phyloP scores from a whole-genome alignment of 257 asterid species.

The Schizonepeta tenuifolia region DNA sequence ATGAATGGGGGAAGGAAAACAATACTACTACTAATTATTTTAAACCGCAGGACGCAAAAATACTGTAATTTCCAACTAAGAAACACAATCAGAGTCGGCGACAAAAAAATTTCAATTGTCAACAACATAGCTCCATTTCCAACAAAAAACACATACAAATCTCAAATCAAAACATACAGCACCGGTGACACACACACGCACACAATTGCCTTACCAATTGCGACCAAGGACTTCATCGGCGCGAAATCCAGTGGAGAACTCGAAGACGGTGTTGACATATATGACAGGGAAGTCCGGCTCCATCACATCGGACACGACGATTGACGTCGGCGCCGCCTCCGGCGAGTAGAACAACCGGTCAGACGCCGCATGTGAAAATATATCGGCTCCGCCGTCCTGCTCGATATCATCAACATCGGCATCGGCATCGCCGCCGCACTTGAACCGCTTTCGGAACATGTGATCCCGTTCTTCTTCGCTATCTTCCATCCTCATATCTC shows the following conservation, averaged over 20 bases:
- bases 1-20: no score
- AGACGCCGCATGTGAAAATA: slow-evolving; percentile 29
- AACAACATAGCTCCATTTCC: slow-evolving; percentile 14
- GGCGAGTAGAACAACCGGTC: slow-evolving; percentile 56
- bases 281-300: slow-evolving; percentile 82
- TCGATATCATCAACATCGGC: slow-evolving; percentile 42
- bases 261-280: slow-evolving; percentile 75
- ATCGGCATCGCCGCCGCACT: slow-evolving; percentile 36
- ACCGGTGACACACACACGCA: background rate
- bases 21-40: no score
- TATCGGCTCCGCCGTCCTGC: slow-evolving; percentile 39
- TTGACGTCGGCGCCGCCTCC: slow-evolving; percentile 59
- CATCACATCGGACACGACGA: slow-evolving; percentile 80
- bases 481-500: slow-evolving; percentile 51
- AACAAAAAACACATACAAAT: background rate
- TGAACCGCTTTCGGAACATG: slow-evolving; percentile 53
- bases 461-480: slow-evolving; percentile 42
- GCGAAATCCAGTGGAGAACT: slow-evolving; percentile 81
- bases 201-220: slow-evolving; percentile 60
- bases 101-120: background rate
- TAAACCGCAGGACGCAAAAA: background rate
- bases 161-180: background rate
- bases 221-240: slow-evolving; percentile 91
- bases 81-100: slow-evolving; percentile 6
- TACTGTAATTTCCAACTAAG: background rate